Evolutionary conservation across 1,284 basidiomycete species (phyloP).

Genomic region (Anthracocystis setariae): DNA sequence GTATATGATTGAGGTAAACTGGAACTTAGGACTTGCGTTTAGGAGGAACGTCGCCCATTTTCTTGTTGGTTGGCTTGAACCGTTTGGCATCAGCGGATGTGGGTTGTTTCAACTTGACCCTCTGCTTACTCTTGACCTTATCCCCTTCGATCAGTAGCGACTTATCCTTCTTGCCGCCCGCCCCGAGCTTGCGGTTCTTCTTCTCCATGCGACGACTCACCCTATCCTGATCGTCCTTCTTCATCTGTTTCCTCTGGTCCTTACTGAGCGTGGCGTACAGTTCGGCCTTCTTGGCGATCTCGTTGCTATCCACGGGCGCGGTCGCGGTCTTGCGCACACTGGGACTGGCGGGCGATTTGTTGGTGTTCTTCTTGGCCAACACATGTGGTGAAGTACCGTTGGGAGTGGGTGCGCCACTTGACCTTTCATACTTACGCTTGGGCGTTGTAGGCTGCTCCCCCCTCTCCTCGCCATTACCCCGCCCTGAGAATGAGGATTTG

Average conservation of each 20-base stretch:
- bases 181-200: slow-evolving; percentile 55
- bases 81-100: slow-evolving; percentile 12
- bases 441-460: slow-evolving; percentile 26
- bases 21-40: slow-evolving; percentile 11
- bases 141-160: slow-evolving; percentile 30
- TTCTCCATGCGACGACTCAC: slow-evolving; percentile 59
- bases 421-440: slow-evolving; percentile 43
- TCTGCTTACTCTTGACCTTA: slow-evolving; percentile 43
- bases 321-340: slow-evolving; percentile 6
- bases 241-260: slow-evolving; percentile 55
- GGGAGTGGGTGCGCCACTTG: slow-evolving; percentile 62
- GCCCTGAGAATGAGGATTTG: slow-evolving; percentile 18
- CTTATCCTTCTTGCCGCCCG: slow-evolving; percentile 9
- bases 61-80: slow-evolving; percentile 11
- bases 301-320: slow-evolving; percentile 9
- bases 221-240: slow-evolving; percentile 58
- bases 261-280: slow-evolving; percentile 51
- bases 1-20: too few relatives aligned
- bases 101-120: slow-evolving; percentile 38
- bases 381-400: slow-evolving; percentile 59
- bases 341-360: slow-evolving; percentile 27
- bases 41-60: slow-evolving; percentile 4
- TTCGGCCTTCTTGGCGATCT: slow-evolving; percentile 41
- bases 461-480: not conserved
- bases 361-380: slow-evolving; percentile 4